Evolutionary conservation across 2,329 filamentous ascomycete genomes (phyloP).

Genomic region (Trichoderma gracile): DNA sequence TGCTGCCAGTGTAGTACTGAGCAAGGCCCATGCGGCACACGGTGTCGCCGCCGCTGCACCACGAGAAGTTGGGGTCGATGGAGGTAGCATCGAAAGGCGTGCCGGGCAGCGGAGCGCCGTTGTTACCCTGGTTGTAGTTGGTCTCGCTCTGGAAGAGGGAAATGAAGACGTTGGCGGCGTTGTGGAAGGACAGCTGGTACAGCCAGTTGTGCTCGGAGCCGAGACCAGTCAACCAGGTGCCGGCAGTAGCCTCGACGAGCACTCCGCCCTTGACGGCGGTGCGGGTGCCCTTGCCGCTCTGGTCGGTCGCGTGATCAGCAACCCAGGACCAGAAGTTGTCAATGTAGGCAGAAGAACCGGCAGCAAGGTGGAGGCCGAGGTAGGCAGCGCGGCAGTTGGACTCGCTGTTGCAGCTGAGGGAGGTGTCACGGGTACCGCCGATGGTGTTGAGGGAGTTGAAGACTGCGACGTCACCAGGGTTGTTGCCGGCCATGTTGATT

Average conservation of each 20-base stretch:
- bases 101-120: constrained; percentile 18
- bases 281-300: constrained; percentile 4
- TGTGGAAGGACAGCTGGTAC: constrained; percentile 22
- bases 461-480: constrained; percentile 23
- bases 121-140: constrained; percentile 24
- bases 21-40: constrained; percentile 26
- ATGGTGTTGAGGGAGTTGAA: constrained; percentile 27
- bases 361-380: constrained; percentile 23
- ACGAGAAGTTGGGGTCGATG: constrained; percentile 24
- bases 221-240: constrained; percentile 23
- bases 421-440: constrained; percentile 23
- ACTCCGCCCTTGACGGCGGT: constrained; percentile 23
- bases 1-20: constrained; percentile 24
- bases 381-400: constrained; percentile 22
- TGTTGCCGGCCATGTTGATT: constrained; percentile 25
- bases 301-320: constrained; percentile 19
- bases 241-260: constrained; percentile 24
- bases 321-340: constrained; percentile 27
- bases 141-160: constrained; percentile 25
- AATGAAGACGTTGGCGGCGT: constrained; percentile 24
- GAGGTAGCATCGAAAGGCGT: constrained; percentile 12
- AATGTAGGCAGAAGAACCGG: constrained; percentile 25
- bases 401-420: constrained; percentile 21
- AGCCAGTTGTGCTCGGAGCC: constrained; percentile 27
- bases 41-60: constrained; percentile 17